Evolutionary conservation across 75 land plant species (phyloP).

Genomic region (Adiantum capillusveneris): DNA sequence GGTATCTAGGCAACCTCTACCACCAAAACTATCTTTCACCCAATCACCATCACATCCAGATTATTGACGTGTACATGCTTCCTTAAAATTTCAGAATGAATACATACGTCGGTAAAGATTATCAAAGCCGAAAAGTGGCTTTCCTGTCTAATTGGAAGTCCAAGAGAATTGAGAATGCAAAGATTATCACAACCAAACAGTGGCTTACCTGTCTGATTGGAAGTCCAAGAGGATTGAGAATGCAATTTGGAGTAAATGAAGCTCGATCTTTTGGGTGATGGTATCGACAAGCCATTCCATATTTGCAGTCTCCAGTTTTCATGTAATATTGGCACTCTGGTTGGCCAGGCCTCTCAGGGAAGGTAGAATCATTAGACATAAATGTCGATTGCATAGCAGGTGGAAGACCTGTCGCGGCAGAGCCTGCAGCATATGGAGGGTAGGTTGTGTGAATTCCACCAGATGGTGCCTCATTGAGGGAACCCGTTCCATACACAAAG

Average conservation of each 20-base stretch:
- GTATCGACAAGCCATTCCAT: conserved; percentile 81
- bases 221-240: conserved; percentile 76
- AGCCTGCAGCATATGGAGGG: conserved; percentile 45
- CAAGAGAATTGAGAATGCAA: conserved; percentile 64
- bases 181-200: conserved; percentile 17
- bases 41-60: no score
- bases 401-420: conserved; percentile 58
- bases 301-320: conserved; percentile 99
- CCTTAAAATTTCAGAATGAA: no score
- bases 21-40: no score
- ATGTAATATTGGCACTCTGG: conserved; percentile 96
- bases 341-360: conserved; percentile 85
- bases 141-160: conserved; percentile 94
- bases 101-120: no score
- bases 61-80: no score
- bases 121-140: no score
- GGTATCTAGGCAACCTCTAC: no score
- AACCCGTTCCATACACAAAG: conserved; percentile 46
- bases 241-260: conserved; percentile 60
- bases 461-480: conserved; percentile 36
- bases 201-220: conserved; percentile 87
- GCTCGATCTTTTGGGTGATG: conserved; percentile 94
- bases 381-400: conserved; percentile 29
- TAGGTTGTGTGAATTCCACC: conserved; percentile 37
- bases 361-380: conserved; percentile 43